phyloP scores from a whole-genome alignment of 2,329 filamentous ascomycete species.

The Rhinocladiella similis region DNA sequence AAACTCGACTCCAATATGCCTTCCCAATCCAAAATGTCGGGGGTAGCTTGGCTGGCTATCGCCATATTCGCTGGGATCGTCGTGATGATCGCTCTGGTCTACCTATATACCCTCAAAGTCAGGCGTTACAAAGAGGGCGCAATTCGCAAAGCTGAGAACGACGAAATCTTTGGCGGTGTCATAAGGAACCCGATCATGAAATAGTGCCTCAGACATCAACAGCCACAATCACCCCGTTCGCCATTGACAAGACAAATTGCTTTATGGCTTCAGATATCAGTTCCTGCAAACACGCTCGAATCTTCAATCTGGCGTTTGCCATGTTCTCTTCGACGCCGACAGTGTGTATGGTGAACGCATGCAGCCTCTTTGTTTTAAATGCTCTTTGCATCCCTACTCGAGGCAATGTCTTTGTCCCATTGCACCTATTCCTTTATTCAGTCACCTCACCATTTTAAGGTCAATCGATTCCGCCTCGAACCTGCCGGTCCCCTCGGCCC shows the following conservation, averaged over 20 bases:
- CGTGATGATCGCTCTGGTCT: constrained; percentile 18
- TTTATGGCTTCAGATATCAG: no score
- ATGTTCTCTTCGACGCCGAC: not conserved
- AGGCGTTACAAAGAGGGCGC: constrained; percentile 13
- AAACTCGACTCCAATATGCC: constrained; percentile 1
- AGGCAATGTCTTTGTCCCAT: not conserved
- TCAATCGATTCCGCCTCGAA: no score
- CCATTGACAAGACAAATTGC: no score
- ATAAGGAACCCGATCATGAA: constrained; percentile 15
- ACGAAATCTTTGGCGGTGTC: constrained; percentile 16
- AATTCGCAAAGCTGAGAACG: constrained; percentile 12
- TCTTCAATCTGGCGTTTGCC: no score
- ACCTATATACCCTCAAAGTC: constrained; percentile 17
- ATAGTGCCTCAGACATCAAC: not conserved
- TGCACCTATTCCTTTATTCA: not conserved
- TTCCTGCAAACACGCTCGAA: not conserved
- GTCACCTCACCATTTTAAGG: no score
- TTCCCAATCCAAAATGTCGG: constrained; percentile 13
- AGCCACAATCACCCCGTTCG: no score
- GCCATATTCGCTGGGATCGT: constrained; percentile 19
- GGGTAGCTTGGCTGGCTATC: constrained; percentile 20
- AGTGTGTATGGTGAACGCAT: not conserved
- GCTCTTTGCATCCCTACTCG: no score
- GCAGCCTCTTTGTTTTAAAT: not conserved
- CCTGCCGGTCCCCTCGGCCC: no score